Base-by-base conservation (phyloP, 495 filamentous ascomycete species). In the Penicillium psychrofluorescens region DNA sequence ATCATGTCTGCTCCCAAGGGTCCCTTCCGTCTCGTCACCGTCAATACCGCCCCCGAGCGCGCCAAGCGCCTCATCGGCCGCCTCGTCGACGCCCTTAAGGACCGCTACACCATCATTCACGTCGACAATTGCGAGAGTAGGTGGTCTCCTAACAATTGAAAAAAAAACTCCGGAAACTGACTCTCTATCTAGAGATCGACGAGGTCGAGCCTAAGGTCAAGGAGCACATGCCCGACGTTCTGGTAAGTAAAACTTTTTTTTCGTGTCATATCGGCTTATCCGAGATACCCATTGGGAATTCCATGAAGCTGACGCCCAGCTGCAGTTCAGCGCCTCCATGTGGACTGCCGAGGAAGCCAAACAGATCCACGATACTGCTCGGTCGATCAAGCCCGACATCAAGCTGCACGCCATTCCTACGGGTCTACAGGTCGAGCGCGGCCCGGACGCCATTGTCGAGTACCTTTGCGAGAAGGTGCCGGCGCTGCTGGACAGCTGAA, bases 21-120 rank as follows among this genome's bases (percentile, higher is more conserved):
- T 30, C 77, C 78, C 12, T 85, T 71, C 61, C 74, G 61, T 40
- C 74, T 86, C 14, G 74, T 83, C 37, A 84, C 80, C 9, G 81
- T 86, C 51, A 85, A 85, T 67, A 86, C 75, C 36, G 80, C 72
- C 1, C 82, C 82, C 8, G 80, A 82, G 46, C 73, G 82, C 29
- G 82, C 82, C 32, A 75, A 78, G 57, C 59, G 64, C 8, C 61
- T 85, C 32, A 76, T 84, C 54, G 81, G 80, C 12, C 69, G 72
- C 4, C 56, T 84, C 7, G 69, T 74, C 22, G 76, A 83, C 38
- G 68, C 62, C 10, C 51, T 84, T 36, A 79, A 78, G 53, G 77
- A 81, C 40, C 63, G 64, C 22, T 83, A 82, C 58, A 76, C 61
- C 11, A 80, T 85, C 51, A 58, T 71, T 41, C 70, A 85, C 57